Conservation (phyloP, 148 eudicot genomes). For the Silene uniflora region DNA sequence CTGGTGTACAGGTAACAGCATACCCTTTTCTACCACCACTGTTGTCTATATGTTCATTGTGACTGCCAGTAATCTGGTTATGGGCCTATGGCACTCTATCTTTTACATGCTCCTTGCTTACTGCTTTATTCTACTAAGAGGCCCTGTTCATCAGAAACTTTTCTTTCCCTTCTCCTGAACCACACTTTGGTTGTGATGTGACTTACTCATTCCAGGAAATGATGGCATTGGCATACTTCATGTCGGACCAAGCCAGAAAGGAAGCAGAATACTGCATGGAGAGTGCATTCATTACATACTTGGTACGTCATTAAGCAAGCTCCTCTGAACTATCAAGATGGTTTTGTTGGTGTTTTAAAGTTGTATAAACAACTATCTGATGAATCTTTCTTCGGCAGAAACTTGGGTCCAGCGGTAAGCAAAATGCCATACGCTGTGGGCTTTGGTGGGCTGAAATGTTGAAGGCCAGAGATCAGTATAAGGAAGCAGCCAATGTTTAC, state of each 20-base stretch:
- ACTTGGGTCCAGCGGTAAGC: conserved; percentile 63
- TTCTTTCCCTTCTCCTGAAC: neutral
- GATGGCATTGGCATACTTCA: conserved; percentile 88
- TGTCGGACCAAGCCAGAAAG: conserved; percentile 87
- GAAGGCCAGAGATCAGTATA: conserved; percentile 70
- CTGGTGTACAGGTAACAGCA: conserved; percentile 83
- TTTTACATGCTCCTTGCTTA: conserved; percentile 14
- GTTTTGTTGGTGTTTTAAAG: conserved; percentile 13
- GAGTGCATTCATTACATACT: conserved; percentile 76
- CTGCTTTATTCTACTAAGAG: conserved; percentile 4
- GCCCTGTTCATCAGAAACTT: neutral
- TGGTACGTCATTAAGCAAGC: conserved; percentile 38
- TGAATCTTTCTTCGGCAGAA: conserved; percentile 44
- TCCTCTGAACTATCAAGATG: conserved; percentile 8
- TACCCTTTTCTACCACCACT: conserved; percentile 6
- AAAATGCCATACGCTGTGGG: conserved; percentile 85
- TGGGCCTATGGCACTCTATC: neutral
- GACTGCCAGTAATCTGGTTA: neutral
- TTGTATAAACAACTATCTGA: conserved; percentile 8
- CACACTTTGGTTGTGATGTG: conserved; percentile 1
- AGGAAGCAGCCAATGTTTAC: conserved; percentile 93
- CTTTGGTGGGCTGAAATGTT: conserved; percentile 99
- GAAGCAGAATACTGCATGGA: conserved; percentile 98
- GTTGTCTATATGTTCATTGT: conserved; percentile 9
- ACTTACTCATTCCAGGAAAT: conserved; percentile 64